Conservation (phyloP, 192 early-diverging fungal genomes). For the Coemansia sp. region DNA sequence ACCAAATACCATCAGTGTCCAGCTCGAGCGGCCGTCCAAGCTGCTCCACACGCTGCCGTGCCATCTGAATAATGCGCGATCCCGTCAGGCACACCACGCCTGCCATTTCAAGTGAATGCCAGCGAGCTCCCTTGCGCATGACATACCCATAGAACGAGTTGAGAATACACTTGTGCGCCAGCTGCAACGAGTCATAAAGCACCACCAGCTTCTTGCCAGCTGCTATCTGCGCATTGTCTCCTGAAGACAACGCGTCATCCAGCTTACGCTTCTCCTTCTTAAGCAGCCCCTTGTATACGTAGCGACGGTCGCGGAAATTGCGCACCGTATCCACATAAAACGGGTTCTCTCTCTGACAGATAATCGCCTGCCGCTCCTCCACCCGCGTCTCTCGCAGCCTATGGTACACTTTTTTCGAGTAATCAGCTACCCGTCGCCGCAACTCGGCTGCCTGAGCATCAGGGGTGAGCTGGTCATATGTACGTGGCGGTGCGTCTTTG, state of each 20-base stretch:
- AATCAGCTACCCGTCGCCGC: conserved; percentile 80
- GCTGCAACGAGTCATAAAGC: conserved; percentile 94
- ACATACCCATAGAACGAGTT: conserved; percentile 99
- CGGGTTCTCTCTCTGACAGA: conserved; percentile 97
- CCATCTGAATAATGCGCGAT: conserved; percentile 95
- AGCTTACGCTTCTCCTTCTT: conserved; percentile 89
- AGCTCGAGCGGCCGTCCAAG: conserved; percentile 93
- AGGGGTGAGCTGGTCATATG: conserved; percentile 66
- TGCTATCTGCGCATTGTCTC: conserved; percentile 67
- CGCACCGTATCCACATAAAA: conserved; percentile 98
- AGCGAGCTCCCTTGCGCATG: conserved; percentile 96
- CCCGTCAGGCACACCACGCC: conserved; percentile 98
- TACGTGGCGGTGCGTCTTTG: conserved; percentile 46
- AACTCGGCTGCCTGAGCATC: conserved; percentile 70
- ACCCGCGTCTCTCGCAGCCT: conserved; percentile 78
- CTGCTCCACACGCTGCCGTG: conserved; percentile 85
- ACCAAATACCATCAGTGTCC: conserved; percentile 99
- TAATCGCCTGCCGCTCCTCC: conserved; percentile 79
- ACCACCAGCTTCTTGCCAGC: conserved; percentile 91
- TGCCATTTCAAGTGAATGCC: conserved; percentile 99
- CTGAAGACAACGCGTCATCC: conserved; percentile 63
- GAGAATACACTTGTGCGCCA: conserved; percentile 95
- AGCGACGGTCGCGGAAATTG: conserved; percentile 94
- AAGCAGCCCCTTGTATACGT: conserved; percentile 93
- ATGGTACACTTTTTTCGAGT: conserved; percentile 84